These are phyloP conservation scores for Cyclotella choctawhatcheeana DNA, from an alignment of 108 stramenopile species.

Conservation along the genomic window DNA sequence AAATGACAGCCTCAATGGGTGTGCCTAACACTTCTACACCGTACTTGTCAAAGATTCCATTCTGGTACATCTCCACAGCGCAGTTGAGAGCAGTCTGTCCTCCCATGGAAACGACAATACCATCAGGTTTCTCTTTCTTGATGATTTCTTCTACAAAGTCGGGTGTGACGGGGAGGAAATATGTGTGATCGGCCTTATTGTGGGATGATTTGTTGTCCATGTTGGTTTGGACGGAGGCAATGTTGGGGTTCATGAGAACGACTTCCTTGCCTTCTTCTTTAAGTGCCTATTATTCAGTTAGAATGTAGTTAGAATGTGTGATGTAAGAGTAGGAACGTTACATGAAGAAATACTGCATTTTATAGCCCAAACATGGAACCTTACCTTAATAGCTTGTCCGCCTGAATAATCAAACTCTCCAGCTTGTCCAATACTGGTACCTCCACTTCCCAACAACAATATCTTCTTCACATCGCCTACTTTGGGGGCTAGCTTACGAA, in stretches of 20 bases:
- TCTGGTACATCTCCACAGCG: conserved; percentile 90
- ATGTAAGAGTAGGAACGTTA: too few relatives aligned
- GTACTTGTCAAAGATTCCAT: conserved; percentile 93
- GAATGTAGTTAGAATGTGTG: neutral
- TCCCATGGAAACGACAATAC: conserved; percentile 97
- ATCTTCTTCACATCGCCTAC: conserved; percentile 89
- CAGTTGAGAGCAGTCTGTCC: conserved; percentile 99
- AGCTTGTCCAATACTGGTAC: conserved; percentile 98
- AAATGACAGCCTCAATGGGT: conserved; percentile 92
- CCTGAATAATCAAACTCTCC: conserved; percentile 99
- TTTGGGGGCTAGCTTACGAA: conserved; percentile 65
- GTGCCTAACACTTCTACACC: conserved; percentile 95
- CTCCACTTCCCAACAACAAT: conserved; percentile 96
- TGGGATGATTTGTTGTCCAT: conserved; percentile 84
- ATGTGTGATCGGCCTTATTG: conserved; percentile 93
- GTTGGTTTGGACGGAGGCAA: conserved; percentile 99
- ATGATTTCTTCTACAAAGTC: conserved; percentile 97
- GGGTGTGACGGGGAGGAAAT: conserved; percentile 97
- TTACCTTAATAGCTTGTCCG: conserved; percentile 95
- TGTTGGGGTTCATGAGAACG: conserved; percentile 99
- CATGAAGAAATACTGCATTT: too few relatives aligned
- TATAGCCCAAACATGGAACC: too few relatives aligned
- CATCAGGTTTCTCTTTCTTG: conserved; percentile 97
- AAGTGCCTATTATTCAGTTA: conserved; percentile 69
- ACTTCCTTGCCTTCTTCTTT: conserved; percentile 99